phyloP scores from a whole-genome alignment of 805 yeast genomes.

The Wickerhamiella bombiphila region DNA sequence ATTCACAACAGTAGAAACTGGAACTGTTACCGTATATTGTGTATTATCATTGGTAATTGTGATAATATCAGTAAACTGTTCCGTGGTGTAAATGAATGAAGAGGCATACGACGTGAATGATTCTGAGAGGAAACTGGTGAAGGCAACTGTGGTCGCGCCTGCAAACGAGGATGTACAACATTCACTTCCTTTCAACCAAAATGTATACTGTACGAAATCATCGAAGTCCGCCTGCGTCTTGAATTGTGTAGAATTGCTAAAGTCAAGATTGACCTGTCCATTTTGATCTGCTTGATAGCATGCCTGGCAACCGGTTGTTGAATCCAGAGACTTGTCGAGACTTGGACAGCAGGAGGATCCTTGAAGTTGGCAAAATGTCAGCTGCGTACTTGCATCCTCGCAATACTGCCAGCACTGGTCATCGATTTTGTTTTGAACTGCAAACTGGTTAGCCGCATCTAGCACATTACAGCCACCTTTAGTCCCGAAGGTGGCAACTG shows the following conservation, averaged over 20 bases:
- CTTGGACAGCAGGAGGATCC: slow-evolving; percentile 6
- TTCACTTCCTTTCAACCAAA: neutral
- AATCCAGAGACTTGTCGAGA: neutral
- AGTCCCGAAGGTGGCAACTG: neutral
- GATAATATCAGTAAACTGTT: no score
- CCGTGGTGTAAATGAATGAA: no score
- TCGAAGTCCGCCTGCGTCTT: slow-evolving; percentile 2
- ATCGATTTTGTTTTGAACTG: neutral
- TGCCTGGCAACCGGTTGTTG: neutral
- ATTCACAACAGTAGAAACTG: no score
- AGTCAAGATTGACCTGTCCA: slow-evolving; percentile 2
- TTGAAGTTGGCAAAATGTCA: slow-evolving; percentile 7
- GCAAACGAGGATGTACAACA: neutral
- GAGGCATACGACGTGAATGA: no score
- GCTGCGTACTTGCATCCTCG: slow-evolving; percentile 6
- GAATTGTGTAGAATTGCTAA: slow-evolving; percentile 2
- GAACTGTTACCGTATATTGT: no score
- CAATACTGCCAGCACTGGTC: neutral
- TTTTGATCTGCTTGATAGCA: neutral
- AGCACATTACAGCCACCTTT: neutral
- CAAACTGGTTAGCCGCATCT: neutral
- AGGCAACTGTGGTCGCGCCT: neutral
- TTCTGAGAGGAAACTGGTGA: no score
- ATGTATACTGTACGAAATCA: slow-evolving; percentile 2
- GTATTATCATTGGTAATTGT: no score